Percentiles rank a stretch among this genome's conserved stretches.
These are phyloP conservation scores for Globisporangium iwayamae DNA, from an alignment of 352 stramenopile species.

Conservation along the genomic window DNA sequence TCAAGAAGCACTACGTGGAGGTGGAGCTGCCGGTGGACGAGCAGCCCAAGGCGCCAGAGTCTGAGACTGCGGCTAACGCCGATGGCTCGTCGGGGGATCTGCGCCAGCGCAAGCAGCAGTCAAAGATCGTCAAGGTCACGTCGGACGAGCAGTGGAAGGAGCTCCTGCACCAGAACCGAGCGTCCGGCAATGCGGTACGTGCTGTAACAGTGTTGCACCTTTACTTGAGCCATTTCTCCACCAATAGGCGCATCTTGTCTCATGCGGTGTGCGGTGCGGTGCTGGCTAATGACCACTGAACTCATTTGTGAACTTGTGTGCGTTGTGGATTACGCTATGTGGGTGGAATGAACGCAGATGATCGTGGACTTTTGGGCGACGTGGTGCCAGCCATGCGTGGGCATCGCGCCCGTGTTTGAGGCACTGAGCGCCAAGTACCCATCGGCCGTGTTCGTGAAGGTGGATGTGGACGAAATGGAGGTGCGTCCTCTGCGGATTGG, in stretches of 20 bases:
- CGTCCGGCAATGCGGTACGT: constrained; percentile 42
- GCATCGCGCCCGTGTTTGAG: constrained; percentile 78
- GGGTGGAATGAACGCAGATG: constrained; percentile 30
- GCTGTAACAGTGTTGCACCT: neutral
- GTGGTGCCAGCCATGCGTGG: constrained; percentile 82
- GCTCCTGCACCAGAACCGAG: constrained; percentile 44
- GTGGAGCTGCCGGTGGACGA: constrained; percentile 70
- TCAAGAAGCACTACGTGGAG: constrained; percentile 80
- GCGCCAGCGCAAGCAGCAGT: constrained; percentile 54
- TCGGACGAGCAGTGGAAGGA: constrained; percentile 54
- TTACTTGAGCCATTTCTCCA: constrained; percentile 1
- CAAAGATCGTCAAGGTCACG: constrained; percentile 33
- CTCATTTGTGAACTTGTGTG: neutral
- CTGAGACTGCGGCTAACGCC: constrained; percentile 13
- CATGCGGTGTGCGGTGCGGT: constrained; percentile 3
- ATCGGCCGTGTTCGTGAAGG: constrained; percentile 56
- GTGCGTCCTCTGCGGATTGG: constrained; percentile 14
- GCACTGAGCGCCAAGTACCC: constrained; percentile 55
- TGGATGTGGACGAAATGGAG: constrained; percentile 78
- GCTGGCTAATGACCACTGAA: constrained; percentile 1
- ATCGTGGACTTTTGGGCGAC: constrained; percentile 84
- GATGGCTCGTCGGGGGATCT: constrained; percentile 21
- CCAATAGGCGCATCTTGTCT: constrained; percentile 1
- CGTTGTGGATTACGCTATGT: constrained; percentile 15
- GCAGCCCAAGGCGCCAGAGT: constrained; percentile 22